phyloP scores from a whole-genome alignment of 78 protist genomes.

The Speleostelium caveatum region DNA sequence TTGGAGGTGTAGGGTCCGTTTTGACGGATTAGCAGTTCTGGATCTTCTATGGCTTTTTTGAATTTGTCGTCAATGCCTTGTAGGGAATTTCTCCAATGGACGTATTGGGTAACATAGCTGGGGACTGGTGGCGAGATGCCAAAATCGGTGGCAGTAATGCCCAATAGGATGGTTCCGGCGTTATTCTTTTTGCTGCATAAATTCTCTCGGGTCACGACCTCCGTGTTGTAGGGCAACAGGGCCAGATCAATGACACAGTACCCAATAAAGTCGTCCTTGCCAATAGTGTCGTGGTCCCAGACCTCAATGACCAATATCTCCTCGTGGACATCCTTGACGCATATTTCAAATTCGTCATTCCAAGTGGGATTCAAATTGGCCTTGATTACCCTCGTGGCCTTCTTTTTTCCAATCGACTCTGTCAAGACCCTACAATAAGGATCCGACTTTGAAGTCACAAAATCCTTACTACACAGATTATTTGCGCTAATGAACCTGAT shows the following conservation, averaged over 20 bases:
- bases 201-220: constrained; percentile 23
- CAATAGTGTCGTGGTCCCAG: not conserved
- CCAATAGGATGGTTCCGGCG: constrained; percentile 22
- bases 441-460: too few species aligned
- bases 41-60: not conserved
- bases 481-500: too few species aligned
- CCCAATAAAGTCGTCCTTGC: not conserved
- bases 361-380: too few species aligned
- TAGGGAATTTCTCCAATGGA: constrained; percentile 7
- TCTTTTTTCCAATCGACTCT: too few species aligned
- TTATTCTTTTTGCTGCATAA: constrained; percentile 6
- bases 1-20: not conserved
- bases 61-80: not conserved
- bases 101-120: not conserved
- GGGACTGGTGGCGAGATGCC: constrained; percentile 13
- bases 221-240: not conserved
- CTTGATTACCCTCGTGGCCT: too few species aligned
- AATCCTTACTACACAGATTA: too few species aligned
- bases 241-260: not conserved
- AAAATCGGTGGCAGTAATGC: constrained; percentile 36
- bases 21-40: too few species aligned
- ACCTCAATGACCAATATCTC: constrained; percentile 9
- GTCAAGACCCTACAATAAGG: too few species aligned
- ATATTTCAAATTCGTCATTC: not conserved
- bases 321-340: not conserved